phyloP scores from a whole-genome alignment of 495 filamentous ascomycete species.

The Penicillium canescens region DNA sequence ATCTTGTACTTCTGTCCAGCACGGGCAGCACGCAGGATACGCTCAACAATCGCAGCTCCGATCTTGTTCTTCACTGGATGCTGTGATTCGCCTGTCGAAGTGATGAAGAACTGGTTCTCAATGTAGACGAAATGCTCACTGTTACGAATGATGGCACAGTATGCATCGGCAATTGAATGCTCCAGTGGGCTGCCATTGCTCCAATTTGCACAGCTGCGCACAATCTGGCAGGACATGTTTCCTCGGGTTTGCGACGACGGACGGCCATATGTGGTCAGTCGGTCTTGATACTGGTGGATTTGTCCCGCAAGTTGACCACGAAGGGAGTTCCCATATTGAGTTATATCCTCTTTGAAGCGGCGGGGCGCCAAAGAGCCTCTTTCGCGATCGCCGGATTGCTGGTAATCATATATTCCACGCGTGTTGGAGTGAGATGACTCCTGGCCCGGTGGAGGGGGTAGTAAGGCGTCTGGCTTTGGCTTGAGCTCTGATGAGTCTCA shows the following conservation, averaged over 20 bases:
- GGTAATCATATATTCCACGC: slow-evolving; percentile 41
- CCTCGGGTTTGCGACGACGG: slow-evolving; percentile 35
- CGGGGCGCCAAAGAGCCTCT: slow-evolving; percentile 31
- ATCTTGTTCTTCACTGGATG: slow-evolving; percentile 84
- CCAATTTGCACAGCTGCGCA: slow-evolving; percentile 72
- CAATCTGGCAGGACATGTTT: slow-evolving; percentile 64
- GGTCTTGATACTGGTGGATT: slow-evolving; percentile 50
- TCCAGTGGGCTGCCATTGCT: slow-evolving; percentile 67
- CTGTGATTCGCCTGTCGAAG: slow-evolving; percentile 74
- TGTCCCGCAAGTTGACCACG: slow-evolving; percentile 48
- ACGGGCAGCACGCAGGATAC: slow-evolving; percentile 75
- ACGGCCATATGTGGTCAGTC: slow-evolving; percentile 29
- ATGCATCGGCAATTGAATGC: slow-evolving; percentile 89
- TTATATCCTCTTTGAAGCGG: slow-evolving; percentile 38
- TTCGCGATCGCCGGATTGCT: slow-evolving; percentile 33
- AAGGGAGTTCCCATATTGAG: slow-evolving; percentile 35
- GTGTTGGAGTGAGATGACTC: slow-evolving; percentile 31
- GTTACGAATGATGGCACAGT: slow-evolving; percentile 77
- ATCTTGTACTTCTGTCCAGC: slow-evolving; percentile 77
- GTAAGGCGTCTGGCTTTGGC: slow-evolving; percentile 23
- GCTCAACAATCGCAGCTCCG: slow-evolving; percentile 83
- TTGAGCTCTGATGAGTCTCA: slow-evolving; percentile 6
- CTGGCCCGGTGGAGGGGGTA: slow-evolving; percentile 46
- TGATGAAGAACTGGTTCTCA: slow-evolving; percentile 99
- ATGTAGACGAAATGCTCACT: slow-evolving; percentile 90